Conservation (phyloP, 768 basidiomycete species). For the Phylloporus sp. region DNA sequence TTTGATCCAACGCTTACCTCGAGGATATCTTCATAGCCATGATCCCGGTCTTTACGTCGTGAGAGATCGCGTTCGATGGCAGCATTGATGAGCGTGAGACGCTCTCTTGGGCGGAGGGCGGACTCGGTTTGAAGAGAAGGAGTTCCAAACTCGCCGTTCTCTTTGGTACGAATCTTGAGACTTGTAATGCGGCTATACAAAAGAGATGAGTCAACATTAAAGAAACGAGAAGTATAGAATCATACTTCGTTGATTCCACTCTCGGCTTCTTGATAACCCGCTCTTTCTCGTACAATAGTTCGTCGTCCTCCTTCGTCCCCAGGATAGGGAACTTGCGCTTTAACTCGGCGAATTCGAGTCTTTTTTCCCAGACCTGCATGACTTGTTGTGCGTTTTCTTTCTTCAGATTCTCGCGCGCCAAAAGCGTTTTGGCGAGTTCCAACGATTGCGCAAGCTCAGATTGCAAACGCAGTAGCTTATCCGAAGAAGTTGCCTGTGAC, state of each 20-base stretch:
- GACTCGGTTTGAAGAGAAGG: slow-evolving; percentile 42
- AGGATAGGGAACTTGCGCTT: slow-evolving; percentile 70
- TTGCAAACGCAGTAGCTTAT: slow-evolving; percentile 65
- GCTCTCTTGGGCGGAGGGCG: slow-evolving; percentile 61
- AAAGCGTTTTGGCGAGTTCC: slow-evolving; percentile 8
- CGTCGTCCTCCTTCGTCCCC: slow-evolving; percentile 65
- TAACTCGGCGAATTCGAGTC: slow-evolving; percentile 69
- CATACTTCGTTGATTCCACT: slow-evolving; percentile 21
- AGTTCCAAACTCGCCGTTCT: slow-evolving; percentile 38
- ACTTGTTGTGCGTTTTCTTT: slow-evolving; percentile 56
- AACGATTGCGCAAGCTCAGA: slow-evolving; percentile 2
- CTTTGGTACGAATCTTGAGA: slow-evolving; percentile 51
- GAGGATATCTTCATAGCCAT: slow-evolving; percentile 82
- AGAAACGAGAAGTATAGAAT: no score
- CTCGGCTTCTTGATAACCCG: slow-evolving; percentile 58
- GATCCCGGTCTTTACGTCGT: slow-evolving; percentile 68
- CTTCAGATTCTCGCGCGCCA: slow-evolving; percentile 75
- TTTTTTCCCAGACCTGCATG: slow-evolving; percentile 72
- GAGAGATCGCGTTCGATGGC: slow-evolving; percentile 57
- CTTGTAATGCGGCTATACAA: slow-evolving; percentile 42
- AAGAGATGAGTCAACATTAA: neutral
- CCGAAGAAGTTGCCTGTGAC: slow-evolving; percentile 83
- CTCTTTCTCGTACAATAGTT: slow-evolving; percentile 70
- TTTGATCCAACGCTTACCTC: slow-evolving; percentile 50
- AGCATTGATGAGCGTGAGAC: slow-evolving; percentile 50